Evolutionary conservation across 108 stramenopile genomes (phyloP).

Genomic region (Chaetoceros muelleri): DNA sequence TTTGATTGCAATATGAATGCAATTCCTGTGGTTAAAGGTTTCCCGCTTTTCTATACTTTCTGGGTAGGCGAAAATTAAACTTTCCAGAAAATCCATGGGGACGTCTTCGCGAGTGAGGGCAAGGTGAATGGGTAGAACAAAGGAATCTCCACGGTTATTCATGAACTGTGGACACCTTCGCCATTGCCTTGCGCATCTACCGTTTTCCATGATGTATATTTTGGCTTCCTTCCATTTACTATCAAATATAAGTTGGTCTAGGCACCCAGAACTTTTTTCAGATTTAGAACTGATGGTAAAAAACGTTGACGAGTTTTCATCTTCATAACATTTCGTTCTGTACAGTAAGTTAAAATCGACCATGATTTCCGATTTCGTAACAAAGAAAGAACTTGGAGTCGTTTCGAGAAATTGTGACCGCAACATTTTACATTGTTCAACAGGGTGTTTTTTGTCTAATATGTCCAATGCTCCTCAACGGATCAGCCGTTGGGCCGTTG

Average conservation of each 20-base stretch:
- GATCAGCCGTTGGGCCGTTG: no score
- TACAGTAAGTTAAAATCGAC: no score
- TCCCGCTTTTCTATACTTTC: background rate
- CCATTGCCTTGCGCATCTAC: background rate
- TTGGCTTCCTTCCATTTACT: background rate
- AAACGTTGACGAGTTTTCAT: no score
- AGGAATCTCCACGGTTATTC: background rate
- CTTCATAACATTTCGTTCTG: no score
- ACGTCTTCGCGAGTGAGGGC: background rate
- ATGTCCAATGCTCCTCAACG: no score
- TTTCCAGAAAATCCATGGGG: background rate
- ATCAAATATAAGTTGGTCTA: background rate
- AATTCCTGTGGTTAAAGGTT: background rate
- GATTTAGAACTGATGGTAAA: no score
- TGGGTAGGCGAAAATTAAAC: background rate
- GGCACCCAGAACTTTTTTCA: background rate
- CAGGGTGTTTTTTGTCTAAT: no score
- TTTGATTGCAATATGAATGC: background rate
- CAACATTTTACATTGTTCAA: no score
- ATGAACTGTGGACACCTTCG: background rate
- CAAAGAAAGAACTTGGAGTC: no score
- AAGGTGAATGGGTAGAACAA: background rate
- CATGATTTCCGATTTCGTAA: no score
- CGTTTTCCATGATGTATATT: background rate
- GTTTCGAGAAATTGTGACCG: no score